Percentiles rank a stretch among this genome's conserved stretches.
Evolutionary conservation across 768 basidiomycete species (phyloP).

Genomic region (Phaffia australis): DNA sequence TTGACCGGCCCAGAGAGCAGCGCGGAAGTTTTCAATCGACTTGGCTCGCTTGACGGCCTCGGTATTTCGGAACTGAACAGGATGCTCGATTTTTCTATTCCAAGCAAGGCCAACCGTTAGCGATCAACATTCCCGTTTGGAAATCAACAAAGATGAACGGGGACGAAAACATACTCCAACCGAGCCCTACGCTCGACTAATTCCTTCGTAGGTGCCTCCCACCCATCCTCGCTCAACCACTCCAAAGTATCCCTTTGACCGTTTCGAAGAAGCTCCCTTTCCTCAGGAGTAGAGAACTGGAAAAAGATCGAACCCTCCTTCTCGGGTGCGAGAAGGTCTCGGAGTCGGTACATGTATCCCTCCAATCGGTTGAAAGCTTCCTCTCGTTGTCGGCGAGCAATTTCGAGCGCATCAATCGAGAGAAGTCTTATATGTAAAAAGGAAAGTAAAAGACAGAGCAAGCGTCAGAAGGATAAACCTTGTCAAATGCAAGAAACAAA

Average conservation of each 20-base stretch:
- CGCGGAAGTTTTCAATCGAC: conserved; percentile 76
- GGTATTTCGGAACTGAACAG: conserved; percentile 74
- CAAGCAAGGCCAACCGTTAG: not conserved
- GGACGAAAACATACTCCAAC: conserved; percentile 50
- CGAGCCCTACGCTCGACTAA: conserved; percentile 66
- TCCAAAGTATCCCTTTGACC: conserved; percentile 51
- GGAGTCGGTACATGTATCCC: conserved; percentile 80
- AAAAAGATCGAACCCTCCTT: conserved; percentile 62
- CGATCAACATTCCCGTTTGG: not conserved
- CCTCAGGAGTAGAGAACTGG: conserved; percentile 65
- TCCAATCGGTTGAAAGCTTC: conserved; percentile 87
- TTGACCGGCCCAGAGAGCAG: conserved; percentile 45
- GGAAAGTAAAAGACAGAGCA: no score
- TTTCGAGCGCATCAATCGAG: conserved; percentile 65
- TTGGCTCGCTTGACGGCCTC: conserved; percentile 79
- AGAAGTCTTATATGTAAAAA: conserved; percentile 50
- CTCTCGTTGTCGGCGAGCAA: conserved; percentile 62
- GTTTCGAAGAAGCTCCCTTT: conserved; percentile 51
- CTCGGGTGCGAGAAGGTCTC: conserved; percentile 64
- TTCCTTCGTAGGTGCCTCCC: conserved; percentile 64
- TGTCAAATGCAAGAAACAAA: no score
- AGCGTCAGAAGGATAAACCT: not conserved
- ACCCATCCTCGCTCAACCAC: conserved; percentile 79
- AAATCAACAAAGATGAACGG: conserved; percentile 2
- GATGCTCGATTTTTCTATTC: conserved; percentile 59